Conservation (phyloP, 139 green algal genomes). For the Chlamydomonas sp. region DNA sequence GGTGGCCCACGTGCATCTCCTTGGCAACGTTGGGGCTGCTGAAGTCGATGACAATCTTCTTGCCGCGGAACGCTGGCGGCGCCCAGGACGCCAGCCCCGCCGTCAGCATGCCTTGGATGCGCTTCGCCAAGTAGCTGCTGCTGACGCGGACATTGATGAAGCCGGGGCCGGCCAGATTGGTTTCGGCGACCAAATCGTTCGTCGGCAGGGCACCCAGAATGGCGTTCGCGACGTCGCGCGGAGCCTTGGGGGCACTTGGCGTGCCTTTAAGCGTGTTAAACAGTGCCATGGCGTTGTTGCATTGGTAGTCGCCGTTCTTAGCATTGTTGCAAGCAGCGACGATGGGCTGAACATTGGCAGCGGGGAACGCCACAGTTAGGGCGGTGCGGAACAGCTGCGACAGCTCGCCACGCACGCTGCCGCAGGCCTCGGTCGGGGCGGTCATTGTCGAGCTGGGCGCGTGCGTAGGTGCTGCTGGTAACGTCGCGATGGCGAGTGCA, state of each 20-base stretch:
- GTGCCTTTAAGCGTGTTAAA: constrained; percentile 91
- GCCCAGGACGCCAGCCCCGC: constrained; percentile 51
- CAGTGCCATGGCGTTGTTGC: constrained; percentile 97
- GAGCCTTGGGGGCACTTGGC: constrained; percentile 85
- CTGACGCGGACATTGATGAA: constrained; percentile 93
- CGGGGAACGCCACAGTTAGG: constrained; percentile 77
- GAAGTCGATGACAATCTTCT: too few species aligned
- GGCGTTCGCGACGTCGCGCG: constrained; percentile 83
- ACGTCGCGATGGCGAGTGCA: too few species aligned
- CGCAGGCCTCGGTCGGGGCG: constrained; percentile 7
- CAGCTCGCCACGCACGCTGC: constrained; percentile 62
- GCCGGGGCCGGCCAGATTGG: constrained; percentile 86
- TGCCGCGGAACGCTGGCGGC: constrained; percentile 31
- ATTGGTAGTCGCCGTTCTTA: constrained; percentile 97
- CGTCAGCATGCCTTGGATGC: too few species aligned
- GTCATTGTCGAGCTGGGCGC: too few species aligned
- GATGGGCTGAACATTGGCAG: constrained; percentile 44
- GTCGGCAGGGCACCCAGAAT: constrained; percentile 81
- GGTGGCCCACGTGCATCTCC: too few species aligned
- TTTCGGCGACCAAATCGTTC: constrained; percentile 66
- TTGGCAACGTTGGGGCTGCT: too few species aligned
- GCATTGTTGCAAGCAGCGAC: constrained; percentile 81
- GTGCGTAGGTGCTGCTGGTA: too few species aligned
- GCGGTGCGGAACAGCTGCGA: constrained; percentile 68
- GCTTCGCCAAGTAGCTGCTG: not conserved